phyloP scores from a whole-genome alignment of 129 eudicot genomes.

The Flaveria trinervia region DNA sequence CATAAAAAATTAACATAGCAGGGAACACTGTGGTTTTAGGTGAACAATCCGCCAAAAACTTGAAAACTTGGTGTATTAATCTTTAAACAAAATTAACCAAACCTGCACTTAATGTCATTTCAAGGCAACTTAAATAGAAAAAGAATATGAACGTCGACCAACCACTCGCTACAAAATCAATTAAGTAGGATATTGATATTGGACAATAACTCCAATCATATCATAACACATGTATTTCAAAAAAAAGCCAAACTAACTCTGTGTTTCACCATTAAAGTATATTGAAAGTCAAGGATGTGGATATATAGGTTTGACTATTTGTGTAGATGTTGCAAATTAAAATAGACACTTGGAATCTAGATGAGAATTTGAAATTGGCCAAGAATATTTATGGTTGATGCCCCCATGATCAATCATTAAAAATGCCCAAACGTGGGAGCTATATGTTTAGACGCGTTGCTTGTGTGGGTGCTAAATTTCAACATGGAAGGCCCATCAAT shows the following conservation, averaged over 20 bases:
- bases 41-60: too few species aligned
- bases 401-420: slow-evolving; percentile 25
- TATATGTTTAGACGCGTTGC: slow-evolving; percentile 38
- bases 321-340: background rate
- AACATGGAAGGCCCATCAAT: slow-evolving; percentile 27
- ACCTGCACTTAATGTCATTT: background rate
- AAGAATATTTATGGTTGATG: slow-evolving; percentile 21
- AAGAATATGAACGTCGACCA: background rate
- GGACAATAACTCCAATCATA: slow-evolving; percentile 1
- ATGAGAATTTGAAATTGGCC: background rate
- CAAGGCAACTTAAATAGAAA: background rate
- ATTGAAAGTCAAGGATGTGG: slow-evolving; percentile 27
- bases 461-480: slow-evolving; percentile 26
- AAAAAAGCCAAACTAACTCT: background rate
- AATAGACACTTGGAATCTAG: slow-evolving; percentile 27
- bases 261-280: background rate
- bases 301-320: slow-evolving; percentile 36
- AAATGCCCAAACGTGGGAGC: slow-evolving; percentile 37
- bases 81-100: background rate
- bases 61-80: background rate
- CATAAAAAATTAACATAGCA: too few species aligned
- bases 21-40: too few species aligned
- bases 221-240: background rate
- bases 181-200: background rate
- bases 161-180: background rate